These are phyloP conservation scores for Penicillium alfredii DNA, from an alignment of 495 filamentous ascomycete genomes.

Conservation along the genomic window DNA sequence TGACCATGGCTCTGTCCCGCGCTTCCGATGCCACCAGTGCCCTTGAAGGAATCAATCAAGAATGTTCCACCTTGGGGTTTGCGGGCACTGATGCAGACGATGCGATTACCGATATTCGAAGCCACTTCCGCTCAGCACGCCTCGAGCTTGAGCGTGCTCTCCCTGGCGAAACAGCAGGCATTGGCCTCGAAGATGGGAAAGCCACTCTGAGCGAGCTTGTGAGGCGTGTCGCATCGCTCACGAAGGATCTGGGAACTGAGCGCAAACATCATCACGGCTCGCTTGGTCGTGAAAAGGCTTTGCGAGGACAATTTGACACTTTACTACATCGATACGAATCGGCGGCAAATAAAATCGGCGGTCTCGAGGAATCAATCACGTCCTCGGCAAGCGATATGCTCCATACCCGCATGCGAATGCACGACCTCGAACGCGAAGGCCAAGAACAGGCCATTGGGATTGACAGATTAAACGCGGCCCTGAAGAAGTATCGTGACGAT, in stretches of 20 bases:
- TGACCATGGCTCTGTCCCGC: slow-evolving; percentile 32
- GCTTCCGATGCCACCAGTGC: slow-evolving; percentile 32
- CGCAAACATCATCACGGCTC: slow-evolving; percentile 25
- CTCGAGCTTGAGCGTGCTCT: slow-evolving; percentile 61
- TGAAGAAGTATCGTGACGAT: slow-evolving; percentile 60
- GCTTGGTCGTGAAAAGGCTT: slow-evolving; percentile 27
- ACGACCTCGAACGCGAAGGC: slow-evolving; percentile 46
- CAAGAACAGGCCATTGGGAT: slow-evolving; percentile 53
- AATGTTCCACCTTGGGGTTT: slow-evolving; percentile 52
- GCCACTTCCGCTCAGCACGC: slow-evolving; percentile 57
- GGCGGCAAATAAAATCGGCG: slow-evolving; percentile 39
- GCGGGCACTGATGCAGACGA: slow-evolving; percentile 39
- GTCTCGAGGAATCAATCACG: slow-evolving; percentile 50
- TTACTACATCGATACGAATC: slow-evolving; percentile 33
- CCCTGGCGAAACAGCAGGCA: slow-evolving; percentile 54
- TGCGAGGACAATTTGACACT: slow-evolving; percentile 42
- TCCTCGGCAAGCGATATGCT: slow-evolving; percentile 49
- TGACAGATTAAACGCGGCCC: slow-evolving; percentile 54
- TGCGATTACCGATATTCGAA: slow-evolving; percentile 46
- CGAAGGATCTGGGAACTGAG: slow-evolving; percentile 31
- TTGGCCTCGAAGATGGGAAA: slow-evolving; percentile 32
- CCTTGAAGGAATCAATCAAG: slow-evolving; percentile 34
- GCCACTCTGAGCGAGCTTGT: slow-evolving; percentile 35
- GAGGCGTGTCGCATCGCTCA: slow-evolving; percentile 32
- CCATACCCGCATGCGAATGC: slow-evolving; percentile 37